Base-by-base conservation (phyloP, 2,329 filamentous ascomycete genomes). In the Cladosporium sp. region DNA sequence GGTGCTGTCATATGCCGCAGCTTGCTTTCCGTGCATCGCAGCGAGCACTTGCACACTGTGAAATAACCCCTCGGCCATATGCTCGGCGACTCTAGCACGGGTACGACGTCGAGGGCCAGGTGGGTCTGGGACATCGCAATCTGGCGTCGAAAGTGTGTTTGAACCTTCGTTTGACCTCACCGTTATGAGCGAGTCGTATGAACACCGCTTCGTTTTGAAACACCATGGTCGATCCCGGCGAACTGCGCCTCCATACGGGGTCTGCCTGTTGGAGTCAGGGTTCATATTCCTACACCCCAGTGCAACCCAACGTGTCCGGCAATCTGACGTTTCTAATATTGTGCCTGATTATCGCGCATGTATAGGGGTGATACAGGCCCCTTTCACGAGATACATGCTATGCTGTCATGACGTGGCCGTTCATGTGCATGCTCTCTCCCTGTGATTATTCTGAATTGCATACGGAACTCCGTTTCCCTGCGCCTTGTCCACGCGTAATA, bases 91-190 rank as follows among this genome's bases (percentile, higher is more conserved):
- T 30, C 28, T 19, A 43, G 39, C 34, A 36, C n/a, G 22, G 15
- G 37, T n/a, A 54, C 22, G 37, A 40, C 30, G 39, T 43, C 51
- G 20, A 43, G 51, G n/a, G 40, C 22, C 34, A 7, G 43, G 52
- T 49, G 54, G 54, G 54, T 56, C 54, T 56, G 54, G 54, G 38
- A 39, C 54, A 56, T 56, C 54, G 20, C 54, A 56, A 56, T 56
- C 42, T 37, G 54, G 20, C 54, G 34, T 28, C 34, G 42, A 49
- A 56, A 56, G 54, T 40, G 54, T 49, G 54, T 56, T 56, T 56
- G 42, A 49, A 47, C 19, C 40, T 56, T 49, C 20, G 30, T 56
- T 56, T 56, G 54, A 56, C 54, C 43, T 56, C 54, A 49, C 42
- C 19, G 34, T 8, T 39, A 19, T 34, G 25, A n/a, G 20, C 30